phyloP scores from a whole-genome alignment of 352 stramenopile species.

The Globisporangium alternatum region DNA sequence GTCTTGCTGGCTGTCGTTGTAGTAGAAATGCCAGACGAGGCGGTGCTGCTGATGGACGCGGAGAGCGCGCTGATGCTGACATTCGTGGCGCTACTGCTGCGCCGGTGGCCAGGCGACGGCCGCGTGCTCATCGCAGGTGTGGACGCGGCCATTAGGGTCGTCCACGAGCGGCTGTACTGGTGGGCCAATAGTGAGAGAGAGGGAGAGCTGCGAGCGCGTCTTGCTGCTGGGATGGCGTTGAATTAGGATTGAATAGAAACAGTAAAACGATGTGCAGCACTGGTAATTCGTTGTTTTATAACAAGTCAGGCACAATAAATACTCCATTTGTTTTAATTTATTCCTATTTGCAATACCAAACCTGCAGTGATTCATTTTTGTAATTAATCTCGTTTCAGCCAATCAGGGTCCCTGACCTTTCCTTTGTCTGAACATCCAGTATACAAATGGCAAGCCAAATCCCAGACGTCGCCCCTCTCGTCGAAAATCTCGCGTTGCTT shows the following conservation, averaged over 20 bases:
- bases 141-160: constrained; percentile 5
- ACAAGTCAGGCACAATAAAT: no score
- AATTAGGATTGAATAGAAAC: no score
- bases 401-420: constrained; percentile 16
- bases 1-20: not conserved
- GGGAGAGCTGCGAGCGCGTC: no score
- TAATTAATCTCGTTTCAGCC: not conserved
- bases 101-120: constrained; percentile 4
- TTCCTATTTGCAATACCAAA: no score
- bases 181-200: no score
- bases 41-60: not conserved
- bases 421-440: constrained; percentile 6
- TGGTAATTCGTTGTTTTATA: no score
- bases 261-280: no score
- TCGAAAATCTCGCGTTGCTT: constrained; percentile 15
- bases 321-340: no score
- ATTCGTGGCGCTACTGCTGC: constrained; percentile 13
- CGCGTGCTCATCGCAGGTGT: constrained; percentile 7
- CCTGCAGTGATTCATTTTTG: no score
- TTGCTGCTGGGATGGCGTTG: no score
- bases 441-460: constrained; percentile 11
- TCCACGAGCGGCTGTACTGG: no score
- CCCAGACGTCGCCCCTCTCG: constrained; percentile 16
- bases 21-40: not conserved
- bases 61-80: not conserved